These are phyloP conservation scores for Antarctomyces pellizariae DNA, from an alignment of 495 filamentous ascomycete genomes.

Conservation along the genomic window DNA sequence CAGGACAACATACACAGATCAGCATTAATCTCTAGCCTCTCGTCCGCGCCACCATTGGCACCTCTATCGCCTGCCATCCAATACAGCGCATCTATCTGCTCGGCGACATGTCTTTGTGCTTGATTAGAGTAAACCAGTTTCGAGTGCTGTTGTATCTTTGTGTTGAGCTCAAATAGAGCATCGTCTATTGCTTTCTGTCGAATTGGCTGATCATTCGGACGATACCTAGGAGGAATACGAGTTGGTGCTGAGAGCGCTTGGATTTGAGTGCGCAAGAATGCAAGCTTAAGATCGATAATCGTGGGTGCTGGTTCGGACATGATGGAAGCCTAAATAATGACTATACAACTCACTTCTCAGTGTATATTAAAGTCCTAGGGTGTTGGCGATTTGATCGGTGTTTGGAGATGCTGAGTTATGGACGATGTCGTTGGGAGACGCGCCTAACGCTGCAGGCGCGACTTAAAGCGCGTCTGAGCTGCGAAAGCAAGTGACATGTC, in stretches of 20 bases:
- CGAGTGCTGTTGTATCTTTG: conserved; percentile 40
- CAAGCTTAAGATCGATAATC: conserved; percentile 9
- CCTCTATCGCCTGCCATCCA: conserved; percentile 25
- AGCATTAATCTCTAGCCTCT: conserved; percentile 21
- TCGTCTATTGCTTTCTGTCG: conserved; percentile 26
- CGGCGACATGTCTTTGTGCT: conserved; percentile 53
- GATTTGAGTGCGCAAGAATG: conserved; percentile 11
- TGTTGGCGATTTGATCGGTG: too few relatives aligned
- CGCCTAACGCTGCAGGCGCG: too few relatives aligned
- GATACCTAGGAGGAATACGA: conserved; percentile 3
- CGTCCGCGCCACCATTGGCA: conserved; percentile 17
- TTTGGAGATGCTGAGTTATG: too few relatives aligned
- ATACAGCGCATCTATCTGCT: conserved; percentile 60
- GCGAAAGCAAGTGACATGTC: too few relatives aligned
- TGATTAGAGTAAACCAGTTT: conserved; percentile 51
- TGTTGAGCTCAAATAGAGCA: conserved; percentile 32
- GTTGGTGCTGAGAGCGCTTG: conserved; percentile 8
- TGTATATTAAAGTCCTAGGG: too few relatives aligned
- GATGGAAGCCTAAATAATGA: too few relatives aligned
- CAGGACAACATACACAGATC: conserved; percentile 14
- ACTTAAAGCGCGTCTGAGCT: too few relatives aligned
- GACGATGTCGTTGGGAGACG: too few relatives aligned
- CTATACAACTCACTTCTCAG: too few relatives aligned
- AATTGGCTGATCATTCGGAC: conserved; percentile 24
- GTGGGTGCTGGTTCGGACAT: too few relatives aligned